Conservation (phyloP, 805 yeast genomes). For the Candida michaelii region DNA sequence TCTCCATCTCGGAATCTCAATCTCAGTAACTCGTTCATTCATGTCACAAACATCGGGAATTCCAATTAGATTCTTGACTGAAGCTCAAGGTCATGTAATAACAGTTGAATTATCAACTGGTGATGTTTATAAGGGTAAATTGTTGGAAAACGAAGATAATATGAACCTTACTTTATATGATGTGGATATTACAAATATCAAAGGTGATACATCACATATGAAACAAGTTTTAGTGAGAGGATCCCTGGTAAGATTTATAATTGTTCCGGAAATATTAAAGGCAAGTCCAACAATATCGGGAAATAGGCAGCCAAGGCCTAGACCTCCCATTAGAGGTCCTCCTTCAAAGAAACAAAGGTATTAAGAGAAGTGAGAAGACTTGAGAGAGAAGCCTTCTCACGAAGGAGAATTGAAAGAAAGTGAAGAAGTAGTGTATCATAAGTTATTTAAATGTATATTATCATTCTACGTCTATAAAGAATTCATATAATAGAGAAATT, state of each 20-base stretch:
- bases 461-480: no score
- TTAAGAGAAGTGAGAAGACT: slow-evolving; percentile 10
- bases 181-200: slow-evolving; percentile 68
- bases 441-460: background rate
- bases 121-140: slow-evolving; percentile 82
- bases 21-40: no score
- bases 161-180: slow-evolving; percentile 90
- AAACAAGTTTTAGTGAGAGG: slow-evolving; percentile 91
- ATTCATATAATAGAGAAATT: no score
- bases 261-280: slow-evolving; percentile 82
- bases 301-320: slow-evolving; percentile 58
- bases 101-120: slow-evolving; percentile 84
- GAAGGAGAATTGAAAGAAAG: no score
- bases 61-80: slow-evolving; percentile 83
- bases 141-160: slow-evolving; percentile 85
- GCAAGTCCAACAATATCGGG: slow-evolving; percentile 86
- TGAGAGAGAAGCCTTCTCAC: no score
- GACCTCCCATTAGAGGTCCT: slow-evolving; percentile 71
- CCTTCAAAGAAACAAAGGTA: slow-evolving; percentile 36
- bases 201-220: slow-evolving; percentile 70
- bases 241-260: slow-evolving; percentile 78
- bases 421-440: no score
- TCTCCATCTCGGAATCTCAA: no score
- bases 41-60: slow-evolving; percentile 48
- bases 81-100: slow-evolving; percentile 84